Percentiles rank a stretch among this genome's conserved stretches.
Conservation (phyloP, 345 rosid species). For the Bruguiera gymnorhiza region DNA sequence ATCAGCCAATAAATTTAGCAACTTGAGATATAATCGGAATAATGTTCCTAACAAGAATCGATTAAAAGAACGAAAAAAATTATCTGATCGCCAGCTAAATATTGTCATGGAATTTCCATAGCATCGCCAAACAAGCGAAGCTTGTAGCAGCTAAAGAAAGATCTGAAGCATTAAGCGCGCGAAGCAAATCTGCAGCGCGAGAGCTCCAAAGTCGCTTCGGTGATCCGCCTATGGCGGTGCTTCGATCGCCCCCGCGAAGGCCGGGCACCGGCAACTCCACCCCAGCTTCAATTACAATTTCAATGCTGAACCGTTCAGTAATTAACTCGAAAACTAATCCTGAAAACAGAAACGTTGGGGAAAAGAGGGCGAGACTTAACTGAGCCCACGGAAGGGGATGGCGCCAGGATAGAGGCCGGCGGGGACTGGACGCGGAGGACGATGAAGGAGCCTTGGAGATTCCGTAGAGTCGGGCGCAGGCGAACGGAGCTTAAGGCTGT, state of each 20-base stretch:
- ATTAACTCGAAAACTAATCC: not conserved
- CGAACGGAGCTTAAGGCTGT: conserved; percentile 67
- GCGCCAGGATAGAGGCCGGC: conserved; percentile 66
- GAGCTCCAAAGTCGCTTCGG: conserved; percentile 55
- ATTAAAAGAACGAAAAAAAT: too few relatives aligned
- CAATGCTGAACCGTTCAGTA: not conserved
- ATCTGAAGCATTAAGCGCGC: too few relatives aligned
- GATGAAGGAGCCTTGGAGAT: conserved; percentile 41
- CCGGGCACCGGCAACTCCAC: conserved; percentile 62
- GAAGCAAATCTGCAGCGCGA: conserved; percentile 49
- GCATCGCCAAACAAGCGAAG: too few relatives aligned
- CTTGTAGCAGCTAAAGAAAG: too few relatives aligned
- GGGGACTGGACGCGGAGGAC: conserved; percentile 79
- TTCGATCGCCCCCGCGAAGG: conserved; percentile 78
- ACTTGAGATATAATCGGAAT: too few relatives aligned
- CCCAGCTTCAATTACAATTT: conserved; percentile 38
- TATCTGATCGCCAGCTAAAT: too few relatives aligned
- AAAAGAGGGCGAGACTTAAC: conserved; percentile 33
- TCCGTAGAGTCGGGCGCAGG: conserved; percentile 42
- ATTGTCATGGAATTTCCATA: too few relatives aligned
- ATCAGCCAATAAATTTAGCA: too few relatives aligned
- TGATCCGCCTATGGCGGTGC: conserved; percentile 72
- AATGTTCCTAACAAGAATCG: too few relatives aligned
- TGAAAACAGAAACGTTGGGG: not conserved
- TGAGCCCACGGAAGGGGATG: conserved; percentile 89